Evolutionary conservation across 495 filamentous ascomycete genomes (phyloP), one percentile per base, ranked within the genome.

Genomic region (Glonium stellatum): DNA sequence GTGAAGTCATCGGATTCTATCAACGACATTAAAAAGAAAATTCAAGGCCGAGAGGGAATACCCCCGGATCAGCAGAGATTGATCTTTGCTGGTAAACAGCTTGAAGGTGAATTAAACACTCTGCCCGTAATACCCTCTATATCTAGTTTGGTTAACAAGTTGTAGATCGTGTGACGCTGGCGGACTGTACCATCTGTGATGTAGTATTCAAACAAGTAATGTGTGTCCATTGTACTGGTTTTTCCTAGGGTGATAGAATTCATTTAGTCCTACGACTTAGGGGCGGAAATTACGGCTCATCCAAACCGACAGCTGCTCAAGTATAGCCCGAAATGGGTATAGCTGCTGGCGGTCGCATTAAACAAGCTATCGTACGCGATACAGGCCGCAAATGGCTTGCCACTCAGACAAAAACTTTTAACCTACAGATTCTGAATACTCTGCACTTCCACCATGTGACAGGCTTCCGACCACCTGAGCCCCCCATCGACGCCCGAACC

Each of bases 221-320:
- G 8, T 48, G 1, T 18, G 9, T 1, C 6, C 9, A 18, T 10
- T n/a, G 22, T n/a, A 19, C 44, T 48, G 13, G 18, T 48, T 46
- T 96, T 81, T 90, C 96, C 84, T 97, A 97, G 85, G 92, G 96
- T 84, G 90, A 87, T 63, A 97, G 91, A 72, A 88, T 98, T 61
- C 92, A 97, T 80, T 80, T 97, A 63, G 92, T 98, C 65, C 86
- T 97, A 65, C 89, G 93, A 72, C 89, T 97, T 60, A 93, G 92
- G 82, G 86, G 86, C 75, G 93, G 93, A 0, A 46, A 46, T 0
- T 36, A 9, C n/a, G 25, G 21, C 41, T 36, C 0, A 22, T 18
- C 21, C 18, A 15, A 13, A 13, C 21, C 15, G 31, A 46, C 27
- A 31, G 2, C 2, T 31, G 27, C 2, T 31, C 27, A 31, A 6